Percentiles rank a stretch among this genome's conserved stretches.
Evolutionary conservation across 768 basidiomycete species (phyloP).

Genomic region (Kwoniella pini): DNA sequence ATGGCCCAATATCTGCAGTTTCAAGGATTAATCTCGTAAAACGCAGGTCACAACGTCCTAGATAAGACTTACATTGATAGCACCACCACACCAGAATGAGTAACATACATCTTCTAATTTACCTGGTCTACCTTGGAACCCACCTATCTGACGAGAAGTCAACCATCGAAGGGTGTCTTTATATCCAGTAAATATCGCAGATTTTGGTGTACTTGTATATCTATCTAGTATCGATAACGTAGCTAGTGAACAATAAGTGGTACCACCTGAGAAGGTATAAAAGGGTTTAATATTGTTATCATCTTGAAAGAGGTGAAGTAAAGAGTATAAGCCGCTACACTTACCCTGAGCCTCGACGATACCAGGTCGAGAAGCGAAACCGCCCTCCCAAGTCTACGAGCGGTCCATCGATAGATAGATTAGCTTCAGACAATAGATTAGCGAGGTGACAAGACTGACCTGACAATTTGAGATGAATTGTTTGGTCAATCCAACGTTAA

Average conservation of each 20-base stretch:
- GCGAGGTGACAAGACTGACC: slow-evolving; percentile 57
- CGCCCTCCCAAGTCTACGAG: slow-evolving; percentile 83
- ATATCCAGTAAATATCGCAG: slow-evolving; percentile 19
- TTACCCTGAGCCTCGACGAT: slow-evolving; percentile 78
- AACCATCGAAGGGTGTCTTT: slow-evolving; percentile 71
- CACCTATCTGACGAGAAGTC: slow-evolving; percentile 74
- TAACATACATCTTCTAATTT: slow-evolving; percentile 93
- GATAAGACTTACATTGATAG: slow-evolving; percentile 64
- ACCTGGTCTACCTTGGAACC: slow-evolving; percentile 83
- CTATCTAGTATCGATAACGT: slow-evolving; percentile 64
- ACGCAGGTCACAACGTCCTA: too few relatives aligned
- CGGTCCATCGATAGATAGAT: neutral
- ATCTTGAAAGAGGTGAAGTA: too few relatives aligned
- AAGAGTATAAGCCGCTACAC: too few relatives aligned
- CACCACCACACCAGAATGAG: slow-evolving; percentile 90
- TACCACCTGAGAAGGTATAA: slow-evolving; percentile 73
- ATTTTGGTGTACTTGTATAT: slow-evolving; percentile 38
- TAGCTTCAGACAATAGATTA: neutral
- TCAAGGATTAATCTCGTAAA: too few relatives aligned
- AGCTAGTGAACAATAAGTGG: slow-evolving; percentile 88
- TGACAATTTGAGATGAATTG: slow-evolving; percentile 70
- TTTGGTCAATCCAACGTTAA: slow-evolving; percentile 66
- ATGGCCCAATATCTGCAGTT: slow-evolving; percentile 67
- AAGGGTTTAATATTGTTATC: too few relatives aligned
- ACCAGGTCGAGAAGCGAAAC: slow-evolving; percentile 77